Evolutionary conservation across 352 stramenopile species (phyloP), one percentile per base, ranked within the genome.

Genomic region (Pythium sukuiense): DNA sequence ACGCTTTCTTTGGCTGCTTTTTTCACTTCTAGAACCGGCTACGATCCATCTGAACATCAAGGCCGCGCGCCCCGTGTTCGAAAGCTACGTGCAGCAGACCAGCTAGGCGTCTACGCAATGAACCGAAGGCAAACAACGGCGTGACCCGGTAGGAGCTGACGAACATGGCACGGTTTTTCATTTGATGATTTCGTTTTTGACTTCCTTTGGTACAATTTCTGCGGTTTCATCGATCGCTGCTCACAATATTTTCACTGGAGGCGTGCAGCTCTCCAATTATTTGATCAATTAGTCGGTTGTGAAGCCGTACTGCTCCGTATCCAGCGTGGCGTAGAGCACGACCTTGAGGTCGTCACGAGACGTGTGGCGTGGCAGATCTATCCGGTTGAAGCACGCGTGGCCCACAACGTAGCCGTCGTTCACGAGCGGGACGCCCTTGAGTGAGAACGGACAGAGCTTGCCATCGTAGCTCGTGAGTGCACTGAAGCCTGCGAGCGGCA

Each of bases 11-110:
- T 24, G 20, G 20, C 20, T 24, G 20, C 20, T 24, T 24, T 24
- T 24, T 24, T 24, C 20, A n/a, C 13, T 54, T 30, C 37, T 3
- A 93, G 85, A 98, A 52, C 97, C 95, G 3, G 90, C 94, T n/a
- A 96, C 94, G 35, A 98, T 97, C 59, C 86, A 98, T 59, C 74
- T 98, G 46, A 99, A 99, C 75, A 99, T 99, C 79, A 97, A 98
- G 74, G 95, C 96, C 45, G 97, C 97, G 2, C 88, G 90, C 55
- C 88, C 88, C 39, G 90, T 98, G 69, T 99, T 99, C 76, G 96
- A 99, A 76, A 82, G 93, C 64, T 98, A 99, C 68, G 96, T 99
- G 69, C 92, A 97, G 67, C 89, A 98, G 72, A 96, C 85, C 7
- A 92, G 83, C 57, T 93, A 90, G 50, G 49, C 27, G 24, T 45